Base-by-base conservation (phyloP, 2,329 filamentous ascomycete genomes). In the Cladosporium oxysporum region DNA sequence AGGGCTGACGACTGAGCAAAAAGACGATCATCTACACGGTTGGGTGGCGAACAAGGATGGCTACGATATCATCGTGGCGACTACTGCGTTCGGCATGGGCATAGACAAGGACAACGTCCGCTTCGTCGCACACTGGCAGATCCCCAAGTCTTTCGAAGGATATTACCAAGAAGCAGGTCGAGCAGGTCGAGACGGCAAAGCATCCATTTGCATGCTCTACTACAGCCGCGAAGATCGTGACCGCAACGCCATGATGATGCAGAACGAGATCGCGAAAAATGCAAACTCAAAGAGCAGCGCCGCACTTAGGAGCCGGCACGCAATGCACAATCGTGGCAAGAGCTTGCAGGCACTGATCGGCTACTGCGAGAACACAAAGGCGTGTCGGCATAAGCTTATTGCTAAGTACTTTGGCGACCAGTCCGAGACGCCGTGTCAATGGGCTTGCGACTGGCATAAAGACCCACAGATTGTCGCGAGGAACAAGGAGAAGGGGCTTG, bases 81-180 rank as follows among this genome's bases (percentile, higher is more conserved):
- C 94, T 0, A 98, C 92, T 1, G 94, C 94, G 0, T 98, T 98
- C 73, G 94, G 94, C 2, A 98, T 98, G 94, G 94, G 94, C 29
- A 97, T 98, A 69, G 93, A 98, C 78, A 97, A 97, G 78, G 88
- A 95, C 62, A 90, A 96, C 71, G 94, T 98, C 12, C 90, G 94
- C 2, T 97, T 97, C 73, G 93, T 98, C 0, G 88, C 95, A 1
- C 94, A 98, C 78, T 98, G 94, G 93, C 91, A 92, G 66, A 85
- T 97, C 11, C 92, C 94, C 11, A 96, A 96, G 75, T 95, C 91
- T 3, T 97, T 98, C 76, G 94, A 98, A 77, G 92, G 93, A 1
- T 97, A 95, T 76, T 97, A 97, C 73, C 94, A 98, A 79, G 94
- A 98, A 83, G 93, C 92, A 1, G 94, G 94, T 0, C 90, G 94